Base-by-base conservation (phyloP, 495 filamentous ascomycete species). In the Annulohypoxylon maeteangense region DNA sequence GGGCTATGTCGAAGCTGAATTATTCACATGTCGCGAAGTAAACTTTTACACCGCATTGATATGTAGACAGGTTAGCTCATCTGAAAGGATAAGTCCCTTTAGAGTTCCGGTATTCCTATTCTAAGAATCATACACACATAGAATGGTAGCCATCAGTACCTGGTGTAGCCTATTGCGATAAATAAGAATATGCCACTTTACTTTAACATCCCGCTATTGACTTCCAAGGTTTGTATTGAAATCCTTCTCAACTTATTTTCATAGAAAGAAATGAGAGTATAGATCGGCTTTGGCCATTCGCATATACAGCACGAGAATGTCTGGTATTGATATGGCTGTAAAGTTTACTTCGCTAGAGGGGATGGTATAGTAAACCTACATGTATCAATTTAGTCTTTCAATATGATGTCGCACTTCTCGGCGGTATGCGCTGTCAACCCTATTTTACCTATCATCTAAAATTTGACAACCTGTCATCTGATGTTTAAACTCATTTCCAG, bases 401-500 rank as follows among this genome's bases (percentile, higher is more conserved):
- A 36, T 31, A 61, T 70, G 12, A 60, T 60, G 61, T 60, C 12
- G 54, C 45, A 55, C 18, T 45, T 12, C 56, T 61, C 48, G 38
- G 57, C 40, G 29, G 53, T 53, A 59, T 10, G 47, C 62, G 25
- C 23, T 36, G 42, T 16, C 57, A 67, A 71, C 62, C 51, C 50
- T 63, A 67, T 62, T 57, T n/a, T 7, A 62, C 50, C 62, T 71
- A 50, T 45, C 62, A 53, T 62, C 62, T 23, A 22, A 61, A 66
- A n/a, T 66, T 58, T 67, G 57, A 71, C 62, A 58, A 16, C 36
- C 40, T 58, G 62, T 47, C 68, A 63, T 42, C 66, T 12, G 44
- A 69, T 63, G 66, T 63, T 59, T 63, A 51, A 58, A 23, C 22
- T 53, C 18, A 11, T 66, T 40, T 36, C 45, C 56, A 31, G 2